Conservation (phyloP, 2,329 filamentous ascomycete species). For the Cordyceps farinosa region DNA sequence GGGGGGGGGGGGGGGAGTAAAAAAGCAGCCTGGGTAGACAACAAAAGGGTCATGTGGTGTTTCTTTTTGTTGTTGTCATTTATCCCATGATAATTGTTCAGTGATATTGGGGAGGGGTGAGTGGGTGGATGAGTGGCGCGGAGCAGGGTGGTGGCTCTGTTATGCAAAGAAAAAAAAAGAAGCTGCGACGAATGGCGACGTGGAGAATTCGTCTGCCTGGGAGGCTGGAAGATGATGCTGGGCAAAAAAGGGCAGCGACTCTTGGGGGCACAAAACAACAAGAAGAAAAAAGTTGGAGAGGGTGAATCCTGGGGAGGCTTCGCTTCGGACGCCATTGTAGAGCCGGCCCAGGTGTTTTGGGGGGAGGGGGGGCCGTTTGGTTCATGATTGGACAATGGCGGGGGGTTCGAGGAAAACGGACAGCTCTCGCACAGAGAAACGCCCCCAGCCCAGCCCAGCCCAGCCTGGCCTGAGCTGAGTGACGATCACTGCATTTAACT, state of each 20-base stretch:
- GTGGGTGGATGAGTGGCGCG: not conserved
- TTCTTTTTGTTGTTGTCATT: not conserved
- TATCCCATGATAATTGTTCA: too few species aligned
- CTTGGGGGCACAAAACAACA: too few species aligned
- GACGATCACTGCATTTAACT: not conserved
- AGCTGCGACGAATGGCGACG: not conserved
- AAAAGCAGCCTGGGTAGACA: not conserved
- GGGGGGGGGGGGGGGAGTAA: not conserved
- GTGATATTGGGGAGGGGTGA: not conserved
- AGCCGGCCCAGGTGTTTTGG: too few species aligned
- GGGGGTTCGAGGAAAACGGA: not conserved
- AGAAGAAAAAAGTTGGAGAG: not conserved
- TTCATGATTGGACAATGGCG: constrained; percentile 1
- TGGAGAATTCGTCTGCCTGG: constrained; percentile 13
- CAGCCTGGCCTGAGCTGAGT: not conserved
- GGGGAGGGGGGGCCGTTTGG: too few species aligned
- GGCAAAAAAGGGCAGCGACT: too few species aligned
- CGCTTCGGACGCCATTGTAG: too few species aligned
- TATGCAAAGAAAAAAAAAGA: not conserved
- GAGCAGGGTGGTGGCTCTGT: not conserved
- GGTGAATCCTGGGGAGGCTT: not conserved
- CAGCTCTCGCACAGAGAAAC: not conserved
- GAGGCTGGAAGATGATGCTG: not conserved
- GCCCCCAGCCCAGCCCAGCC: too few species aligned
- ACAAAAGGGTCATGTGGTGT: not conserved